These are phyloP conservation scores for Fusarium cicatricum DNA, from an alignment of 2,329 filamentous ascomycete species.

Conservation along the genomic window DNA sequence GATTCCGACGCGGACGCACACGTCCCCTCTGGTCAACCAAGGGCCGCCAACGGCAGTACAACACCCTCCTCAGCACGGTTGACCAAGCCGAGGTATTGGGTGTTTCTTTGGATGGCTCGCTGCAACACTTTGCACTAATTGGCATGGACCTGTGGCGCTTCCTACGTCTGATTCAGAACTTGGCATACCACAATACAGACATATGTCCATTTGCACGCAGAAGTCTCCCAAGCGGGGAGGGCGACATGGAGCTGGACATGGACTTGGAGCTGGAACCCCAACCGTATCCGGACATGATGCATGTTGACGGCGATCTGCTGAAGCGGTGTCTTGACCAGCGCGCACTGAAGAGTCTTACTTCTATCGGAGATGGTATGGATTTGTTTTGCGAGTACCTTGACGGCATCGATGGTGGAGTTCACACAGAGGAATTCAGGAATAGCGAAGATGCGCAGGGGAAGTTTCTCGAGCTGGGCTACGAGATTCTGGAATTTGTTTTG, in stretches of 20 bases:
- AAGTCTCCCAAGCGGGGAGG: constrained; percentile 7
- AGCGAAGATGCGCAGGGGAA: constrained; percentile 32
- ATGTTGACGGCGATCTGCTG: constrained; percentile 74
- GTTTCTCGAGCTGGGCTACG: constrained; percentile 61
- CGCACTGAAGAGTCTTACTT: constrained; percentile 54
- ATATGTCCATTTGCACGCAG: constrained; percentile 57
- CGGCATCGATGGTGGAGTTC: constrained; percentile 55
- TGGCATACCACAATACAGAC: constrained; percentile 60
- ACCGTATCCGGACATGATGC: constrained; percentile 59
- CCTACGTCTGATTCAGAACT: constrained; percentile 76
- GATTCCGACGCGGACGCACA: constrained; percentile 61
- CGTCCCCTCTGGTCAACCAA: constrained; percentile 60
- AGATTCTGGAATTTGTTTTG: constrained; percentile 62
- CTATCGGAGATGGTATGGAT: constrained; percentile 43
- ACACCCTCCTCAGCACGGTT: constrained; percentile 51
- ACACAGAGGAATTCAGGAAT: constrained; percentile 48
- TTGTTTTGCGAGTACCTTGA: constrained; percentile 60
- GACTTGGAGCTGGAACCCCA: constrained; percentile 46
- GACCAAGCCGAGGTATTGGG: constrained; percentile 67
- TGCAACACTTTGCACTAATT: constrained; percentile 75
- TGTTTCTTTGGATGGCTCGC: constrained; percentile 72
- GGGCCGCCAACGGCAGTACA: constrained; percentile 50
- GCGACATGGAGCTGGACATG: constrained; percentile 25
- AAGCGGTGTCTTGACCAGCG: constrained; percentile 59
- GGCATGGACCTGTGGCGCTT: constrained; percentile 69